Evolutionary conservation across 192 early-diverging fungal genomes (phyloP), one percentile per base, ranked within the genome.

Genomic region (Umbelopsis ramanniana): DNA sequence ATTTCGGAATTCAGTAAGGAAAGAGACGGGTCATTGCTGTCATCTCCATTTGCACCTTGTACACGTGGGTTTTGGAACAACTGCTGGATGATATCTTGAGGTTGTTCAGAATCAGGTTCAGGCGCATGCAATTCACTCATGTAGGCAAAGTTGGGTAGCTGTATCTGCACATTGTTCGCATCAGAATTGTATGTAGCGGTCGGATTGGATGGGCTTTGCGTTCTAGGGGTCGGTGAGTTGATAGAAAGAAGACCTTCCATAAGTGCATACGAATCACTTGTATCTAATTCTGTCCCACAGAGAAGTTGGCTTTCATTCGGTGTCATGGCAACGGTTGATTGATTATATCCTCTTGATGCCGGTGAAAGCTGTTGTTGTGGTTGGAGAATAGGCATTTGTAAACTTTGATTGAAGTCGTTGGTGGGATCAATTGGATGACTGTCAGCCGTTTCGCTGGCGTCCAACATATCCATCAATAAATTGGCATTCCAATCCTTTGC

Each of bases 111-210:
- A 37, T 63, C 57, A 33, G 23, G 24, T 33, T 63, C 29, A 3
- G 57, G 57, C 8, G 57, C 57, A 35, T 63, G 57, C 17, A 63
- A 29, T 63, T 63, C 57, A 35, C 57, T 63, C 57, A 63, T 63
- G 26, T 63, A 63, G 15, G 33, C 33, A 17, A 29, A 63, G 35
- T 63, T 63, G 10, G 57, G 57, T 38, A 63, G 35, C 17, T 63
- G 57, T 6, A 17, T 17, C 17, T 63, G 57, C 19, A 22, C 12
- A n/a, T 5, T 19, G 24, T 14, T 38, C 35, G 15, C 0, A 5
- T 63, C n/a, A 35, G 2, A 19, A 11, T 19, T 33, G 40, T 63
- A 38, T 1, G 11, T 12, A 23, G 22, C 12, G 0, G 33, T 8
- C 26, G 2, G 35, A 11, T 63, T 63, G 33, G 29, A 43, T 43